phyloP scores from a whole-genome alignment of 78 protist species.

The Chrysochromulina parva region DNA sequence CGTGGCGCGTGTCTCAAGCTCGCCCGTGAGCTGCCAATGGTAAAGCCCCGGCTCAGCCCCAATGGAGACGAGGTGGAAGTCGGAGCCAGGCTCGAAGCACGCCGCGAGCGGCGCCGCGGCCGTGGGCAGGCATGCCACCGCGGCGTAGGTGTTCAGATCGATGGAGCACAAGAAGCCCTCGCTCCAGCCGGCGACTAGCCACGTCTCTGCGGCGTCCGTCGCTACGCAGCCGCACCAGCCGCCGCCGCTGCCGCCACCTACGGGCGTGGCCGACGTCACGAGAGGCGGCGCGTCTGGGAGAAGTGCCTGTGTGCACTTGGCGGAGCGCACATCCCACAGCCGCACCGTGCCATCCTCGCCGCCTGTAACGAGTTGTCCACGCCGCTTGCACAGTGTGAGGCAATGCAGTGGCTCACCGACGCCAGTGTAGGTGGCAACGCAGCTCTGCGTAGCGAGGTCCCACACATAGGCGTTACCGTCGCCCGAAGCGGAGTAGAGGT shows the following conservation, averaged over 20 bases:
- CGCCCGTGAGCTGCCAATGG: neutral
- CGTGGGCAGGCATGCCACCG: neutral
- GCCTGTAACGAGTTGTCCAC: neutral
- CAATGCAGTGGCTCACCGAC: neutral
- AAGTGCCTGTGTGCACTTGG: neutral
- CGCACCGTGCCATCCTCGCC: conserved; percentile 2
- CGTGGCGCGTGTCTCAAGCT: too few relatives aligned
- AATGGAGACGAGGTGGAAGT: neutral
- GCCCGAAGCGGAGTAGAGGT: neutral
- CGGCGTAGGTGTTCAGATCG: neutral
- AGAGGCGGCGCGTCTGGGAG: neutral
- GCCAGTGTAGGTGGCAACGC: neutral
- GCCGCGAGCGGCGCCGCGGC: neutral
- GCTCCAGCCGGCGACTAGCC: neutral
- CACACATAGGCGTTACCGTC: conserved; percentile 25
- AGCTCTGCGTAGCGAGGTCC: neutral
- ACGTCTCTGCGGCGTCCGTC: neutral
- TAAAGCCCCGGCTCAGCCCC: neutral
- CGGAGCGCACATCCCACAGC: conserved; percentile 4
- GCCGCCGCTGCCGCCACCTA: neutral
- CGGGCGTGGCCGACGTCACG: too few relatives aligned
- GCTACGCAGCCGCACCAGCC: neutral
- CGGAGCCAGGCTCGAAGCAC: neutral
- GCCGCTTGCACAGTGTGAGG: neutral
- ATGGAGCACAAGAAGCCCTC: neutral